phyloP scores from a whole-genome alignment of 1,139 yeast species.

The Scheffersomyces parashehatae region DNA sequence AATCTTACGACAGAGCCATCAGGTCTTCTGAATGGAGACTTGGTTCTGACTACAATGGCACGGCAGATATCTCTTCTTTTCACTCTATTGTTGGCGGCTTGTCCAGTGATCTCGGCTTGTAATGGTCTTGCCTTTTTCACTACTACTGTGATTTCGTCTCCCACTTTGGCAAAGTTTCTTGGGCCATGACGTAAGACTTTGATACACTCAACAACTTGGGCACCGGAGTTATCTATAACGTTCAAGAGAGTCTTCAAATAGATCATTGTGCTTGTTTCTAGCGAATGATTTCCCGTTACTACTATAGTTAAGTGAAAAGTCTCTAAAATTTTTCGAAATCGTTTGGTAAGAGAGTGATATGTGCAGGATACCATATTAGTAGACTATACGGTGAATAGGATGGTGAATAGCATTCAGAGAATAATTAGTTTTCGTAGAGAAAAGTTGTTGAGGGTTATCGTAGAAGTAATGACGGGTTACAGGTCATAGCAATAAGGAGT shows the following conservation, averaged over 20 bases:
- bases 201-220: slow-evolving; percentile 92
- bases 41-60: slow-evolving; percentile 93
- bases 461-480: no score
- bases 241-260: slow-evolving; percentile 85
- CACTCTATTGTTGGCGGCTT: slow-evolving; percentile 74
- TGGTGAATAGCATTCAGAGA: no score
- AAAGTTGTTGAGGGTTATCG: no score
- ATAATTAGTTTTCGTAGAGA: no score
- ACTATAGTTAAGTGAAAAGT: no score
- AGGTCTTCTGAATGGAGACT: slow-evolving; percentile 77
- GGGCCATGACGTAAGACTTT: slow-evolving; percentile 91
- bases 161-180: slow-evolving; percentile 76
- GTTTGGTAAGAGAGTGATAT: no score
- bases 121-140: slow-evolving; percentile 88
- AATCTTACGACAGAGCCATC: slow-evolving; percentile 88
- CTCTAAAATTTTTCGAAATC: no score
- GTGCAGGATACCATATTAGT: no score
- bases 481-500: no score
- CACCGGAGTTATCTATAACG: slow-evolving; percentile 95
- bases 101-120: slow-evolving; percentile 61
- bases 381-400: no score
- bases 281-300: no score
- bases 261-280: slow-evolving; percentile 51
- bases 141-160: slow-evolving; percentile 92
- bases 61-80: slow-evolving; percentile 95